Base-by-base conservation (phyloP, 371 early-diverging fungal species). In the Circinella umbellata region DNA sequence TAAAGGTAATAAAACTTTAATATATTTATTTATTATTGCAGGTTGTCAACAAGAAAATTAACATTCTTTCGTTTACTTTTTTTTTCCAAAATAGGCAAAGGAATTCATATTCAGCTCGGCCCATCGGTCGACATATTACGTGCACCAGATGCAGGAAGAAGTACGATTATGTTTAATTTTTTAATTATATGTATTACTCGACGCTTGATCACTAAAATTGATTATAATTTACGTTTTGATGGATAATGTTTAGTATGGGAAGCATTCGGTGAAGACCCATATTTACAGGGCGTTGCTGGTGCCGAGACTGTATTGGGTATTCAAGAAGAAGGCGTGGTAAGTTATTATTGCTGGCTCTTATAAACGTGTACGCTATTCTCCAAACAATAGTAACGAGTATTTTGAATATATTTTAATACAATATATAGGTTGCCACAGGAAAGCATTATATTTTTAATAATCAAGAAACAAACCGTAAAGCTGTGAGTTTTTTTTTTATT, bases 381-480 rank as follows among this genome's bases (percentile, higher is more conserved):
- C 27, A 27, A 27, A 27, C 27, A 27, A 2, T 27, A 27, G 27
- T 27, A 27, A 27, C 2, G 27, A 27, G 1, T 2, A 27, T 27
- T 27, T 27, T 27, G 2, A 27, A 27, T 27, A 0, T 27, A 27
- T 27, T 27, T 27, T 27, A 27, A 27, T 27, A 27, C 27, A 27
- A 11, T 42, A 42, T 42, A 42, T 11, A 74, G n/a, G 54, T 86
- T 39, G 85, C 88, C 27, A 83, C 83, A n/a, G 79, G 79, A 61
- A 88, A 88, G 74, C 89, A 88, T 61, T 72, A 73, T 15, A 73
- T 82, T n/a, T 79, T 64, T 1, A 84, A 87, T 70, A 82, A 85
- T 38, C 87, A 87, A 67, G 87, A 86, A 59, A 73, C 75, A 3
- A 64, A 72, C 3, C 70, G 73, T 10, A 84, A 69, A 79, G 81